Evolutionary conservation across 345 rosid genomes (phyloP).

Genomic region (Citrus trifoliata): DNA sequence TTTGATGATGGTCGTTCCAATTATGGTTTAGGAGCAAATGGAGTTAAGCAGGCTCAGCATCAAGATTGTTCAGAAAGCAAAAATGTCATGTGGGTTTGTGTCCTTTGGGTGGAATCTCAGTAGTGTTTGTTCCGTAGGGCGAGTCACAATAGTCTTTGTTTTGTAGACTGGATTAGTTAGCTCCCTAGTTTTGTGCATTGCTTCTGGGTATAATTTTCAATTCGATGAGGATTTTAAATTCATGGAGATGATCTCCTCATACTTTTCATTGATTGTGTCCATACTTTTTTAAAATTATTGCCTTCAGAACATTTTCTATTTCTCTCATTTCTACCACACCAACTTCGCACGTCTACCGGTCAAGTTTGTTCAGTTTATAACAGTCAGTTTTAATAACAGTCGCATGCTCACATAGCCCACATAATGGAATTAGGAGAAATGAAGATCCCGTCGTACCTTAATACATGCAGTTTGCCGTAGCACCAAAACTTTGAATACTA

Average conservation of each 20-base stretch:
- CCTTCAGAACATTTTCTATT: neutral
- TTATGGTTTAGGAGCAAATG: constrained; percentile 12
- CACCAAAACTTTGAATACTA: neutral
- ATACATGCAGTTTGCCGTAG: neutral
- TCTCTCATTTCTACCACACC: neutral
- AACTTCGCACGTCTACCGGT: neutral
- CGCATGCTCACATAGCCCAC: neutral
- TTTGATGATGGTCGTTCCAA: constrained; percentile 60
- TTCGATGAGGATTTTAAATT: neutral
- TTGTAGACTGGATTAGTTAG: neutral
- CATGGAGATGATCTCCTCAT: neutral
- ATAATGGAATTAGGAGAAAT: neutral
- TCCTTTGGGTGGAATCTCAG: constrained; percentile 38
- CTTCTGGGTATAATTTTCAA: neutral
- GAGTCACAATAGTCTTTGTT: neutral
- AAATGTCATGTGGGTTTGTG: constrained; percentile 38
- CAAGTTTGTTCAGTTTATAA: neutral
- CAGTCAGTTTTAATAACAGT: too few relatives aligned
- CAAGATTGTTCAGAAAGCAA: constrained; percentile 19
- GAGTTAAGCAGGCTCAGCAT: constrained; percentile 11
- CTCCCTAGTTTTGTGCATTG: neutral
- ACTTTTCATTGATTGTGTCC: neutral
- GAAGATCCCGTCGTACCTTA: neutral
- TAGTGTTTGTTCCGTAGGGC: neutral
- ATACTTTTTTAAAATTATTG: neutral